A percentile compares a stretch with the other conserved stretches of the same genome.
Evolutionary conservation across 2,329 filamentous ascomycete species (phyloP).

Genomic region (Penicillium sp.): DNA sequence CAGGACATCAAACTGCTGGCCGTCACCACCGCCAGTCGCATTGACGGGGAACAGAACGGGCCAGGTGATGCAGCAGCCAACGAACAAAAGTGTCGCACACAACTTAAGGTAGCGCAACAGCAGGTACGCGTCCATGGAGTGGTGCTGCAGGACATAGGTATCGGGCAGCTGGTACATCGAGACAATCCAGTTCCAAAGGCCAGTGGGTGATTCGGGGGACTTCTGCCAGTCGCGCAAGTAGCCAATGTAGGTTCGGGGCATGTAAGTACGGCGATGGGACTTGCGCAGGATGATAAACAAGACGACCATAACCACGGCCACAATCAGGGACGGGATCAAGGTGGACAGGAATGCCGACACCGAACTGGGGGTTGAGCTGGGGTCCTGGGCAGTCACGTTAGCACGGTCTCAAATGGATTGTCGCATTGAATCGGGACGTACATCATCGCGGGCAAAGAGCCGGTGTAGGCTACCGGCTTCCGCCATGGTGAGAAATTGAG

Average conservation of each 20-base stretch:
- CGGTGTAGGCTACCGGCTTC: conserved; percentile 13
- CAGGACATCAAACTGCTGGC: conserved; percentile 68
- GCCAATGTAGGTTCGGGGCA: conserved; percentile 53
- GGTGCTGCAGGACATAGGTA: conserved; percentile 78
- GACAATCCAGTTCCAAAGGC: conserved; percentile 63
- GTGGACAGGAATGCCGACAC: conserved; percentile 48
- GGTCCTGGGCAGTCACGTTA: conserved; percentile 6
- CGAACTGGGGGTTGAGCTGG: conserved; percentile 30
- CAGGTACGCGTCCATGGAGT: conserved; percentile 87
- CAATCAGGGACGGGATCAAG: conserved; percentile 45
- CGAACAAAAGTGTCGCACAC: conserved; percentile 70
- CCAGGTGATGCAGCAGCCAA: conserved; percentile 80
- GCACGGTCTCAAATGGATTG: background rate
- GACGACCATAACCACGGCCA: conserved; percentile 45
- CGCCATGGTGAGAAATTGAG: conserved; percentile 14
- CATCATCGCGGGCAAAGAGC: conserved; percentile 12
- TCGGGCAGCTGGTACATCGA: conserved; percentile 66
- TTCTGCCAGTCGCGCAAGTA: conserved; percentile 52
- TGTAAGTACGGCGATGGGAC: conserved; percentile 49
- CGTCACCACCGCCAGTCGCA: conserved; percentile 66
- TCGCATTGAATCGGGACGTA: background rate
- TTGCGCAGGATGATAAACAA: conserved; percentile 50
- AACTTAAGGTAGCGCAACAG: conserved; percentile 85
- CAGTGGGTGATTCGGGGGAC: conserved; percentile 56
- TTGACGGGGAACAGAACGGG: conserved; percentile 87